Percentiles rank a stretch among this genome's conserved stretches.
These are phyloP conservation scores for Peltaster fructicola DNA, from an alignment of 2,329 filamentous ascomycete species.

Conservation along the genomic window DNA sequence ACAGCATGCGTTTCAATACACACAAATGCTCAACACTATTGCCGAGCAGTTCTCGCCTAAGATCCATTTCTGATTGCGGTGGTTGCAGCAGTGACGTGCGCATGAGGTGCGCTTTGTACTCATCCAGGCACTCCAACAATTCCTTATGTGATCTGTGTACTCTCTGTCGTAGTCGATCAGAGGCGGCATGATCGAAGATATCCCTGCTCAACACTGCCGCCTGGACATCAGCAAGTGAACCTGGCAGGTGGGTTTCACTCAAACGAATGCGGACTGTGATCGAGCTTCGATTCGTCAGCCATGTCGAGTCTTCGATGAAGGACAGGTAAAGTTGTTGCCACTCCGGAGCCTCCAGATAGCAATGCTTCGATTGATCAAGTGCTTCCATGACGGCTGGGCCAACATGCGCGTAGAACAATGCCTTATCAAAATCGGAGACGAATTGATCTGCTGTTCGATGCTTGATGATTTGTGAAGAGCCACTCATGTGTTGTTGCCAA, in stretches of 20 bases:
- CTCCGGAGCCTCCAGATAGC: constrained; percentile 16
- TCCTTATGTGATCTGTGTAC: constrained; percentile 5
- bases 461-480: constrained; percentile 17
- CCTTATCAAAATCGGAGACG: constrained; percentile 20
- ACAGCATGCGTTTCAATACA: constrained; percentile 10
- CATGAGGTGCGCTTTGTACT: constrained; percentile 12
- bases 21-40: constrained; percentile 8
- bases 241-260: constrained; percentile 9
- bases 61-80: constrained; percentile 7
- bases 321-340: constrained; percentile 14
- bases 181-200: constrained; percentile 5
- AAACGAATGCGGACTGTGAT: constrained; percentile 10
- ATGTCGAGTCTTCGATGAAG: constrained; percentile 4
- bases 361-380: constrained; percentile 9
- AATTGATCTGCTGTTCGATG: constrained; percentile 17
- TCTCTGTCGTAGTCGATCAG: too few relatives aligned
- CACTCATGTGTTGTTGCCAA: constrained; percentile 19
- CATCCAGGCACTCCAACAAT: constrained; percentile 8
- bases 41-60: constrained; percentile 12
- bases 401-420: constrained; percentile 19
- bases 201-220: constrained; percentile 5
- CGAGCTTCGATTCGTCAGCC: constrained; percentile 10
- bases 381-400: constrained; percentile 16
- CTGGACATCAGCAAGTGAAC: constrained; percentile 9
- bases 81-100: constrained; percentile 7